Percentiles rank a stretch among this genome's conserved stretches.
Evolutionary conservation across 345 rosid species (phyloP).

Genomic region (Hibiscus trionum): DNA sequence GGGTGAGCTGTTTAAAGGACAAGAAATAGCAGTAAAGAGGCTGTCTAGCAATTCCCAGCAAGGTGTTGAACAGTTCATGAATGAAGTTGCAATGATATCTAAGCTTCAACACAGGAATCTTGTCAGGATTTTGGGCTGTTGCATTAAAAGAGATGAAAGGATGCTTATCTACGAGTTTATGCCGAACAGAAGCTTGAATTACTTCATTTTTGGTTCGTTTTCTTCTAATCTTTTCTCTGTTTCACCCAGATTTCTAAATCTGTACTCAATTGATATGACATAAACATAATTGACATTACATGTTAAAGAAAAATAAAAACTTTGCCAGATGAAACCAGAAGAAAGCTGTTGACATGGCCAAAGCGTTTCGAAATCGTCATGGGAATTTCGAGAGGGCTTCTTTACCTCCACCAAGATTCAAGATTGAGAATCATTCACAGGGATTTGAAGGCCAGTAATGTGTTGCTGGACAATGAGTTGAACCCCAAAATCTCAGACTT

Average conservation of each 20-base stretch:
- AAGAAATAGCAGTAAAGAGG: slow-evolving; percentile 22
- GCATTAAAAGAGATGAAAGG: slow-evolving; percentile 17
- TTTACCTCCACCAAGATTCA: slow-evolving; percentile 38
- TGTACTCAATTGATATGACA: background rate
- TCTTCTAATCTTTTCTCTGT: background rate
- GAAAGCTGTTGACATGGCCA: slow-evolving; percentile 22
- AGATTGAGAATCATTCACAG: slow-evolving; percentile 33
- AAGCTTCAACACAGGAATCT: background rate
- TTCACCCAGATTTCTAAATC: background rate
- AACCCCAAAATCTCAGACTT: slow-evolving; percentile 45
- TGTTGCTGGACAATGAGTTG: slow-evolving; percentile 12
- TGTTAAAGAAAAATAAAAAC: background rate
- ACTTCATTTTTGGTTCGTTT: background rate
- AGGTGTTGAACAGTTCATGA: background rate
- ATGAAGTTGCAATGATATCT: background rate
- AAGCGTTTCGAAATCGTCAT: slow-evolving; percentile 26
- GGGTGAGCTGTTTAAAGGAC: background rate
- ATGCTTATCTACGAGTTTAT: slow-evolving; percentile 34
- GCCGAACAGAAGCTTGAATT: background rate
- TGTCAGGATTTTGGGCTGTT: background rate
- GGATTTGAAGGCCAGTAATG: slow-evolving; percentile 20
- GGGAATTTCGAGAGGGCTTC: slow-evolving; percentile 36
- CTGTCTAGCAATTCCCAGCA: background rate
- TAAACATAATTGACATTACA: background rate
- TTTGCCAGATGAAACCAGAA: slow-evolving; percentile 21